These are phyloP conservation scores for Zizania latifolia DNA, from an alignment of 176 grass and related monocot species.

Conservation along the genomic window DNA sequence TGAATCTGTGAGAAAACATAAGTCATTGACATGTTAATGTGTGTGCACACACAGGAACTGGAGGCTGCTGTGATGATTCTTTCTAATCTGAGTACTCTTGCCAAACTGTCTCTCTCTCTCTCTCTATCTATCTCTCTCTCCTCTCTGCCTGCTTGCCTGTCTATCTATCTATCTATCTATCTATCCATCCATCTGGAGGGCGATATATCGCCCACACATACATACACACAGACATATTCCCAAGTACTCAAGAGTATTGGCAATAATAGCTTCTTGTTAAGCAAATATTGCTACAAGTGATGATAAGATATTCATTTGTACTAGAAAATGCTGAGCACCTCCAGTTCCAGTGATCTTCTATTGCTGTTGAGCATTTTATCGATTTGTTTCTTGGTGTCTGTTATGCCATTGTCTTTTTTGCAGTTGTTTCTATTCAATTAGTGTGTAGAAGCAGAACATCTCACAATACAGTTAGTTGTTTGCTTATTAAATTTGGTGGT, in stretches of 20 bases:
- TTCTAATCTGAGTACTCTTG: neutral
- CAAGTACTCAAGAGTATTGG: neutral
- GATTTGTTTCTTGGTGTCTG: neutral
- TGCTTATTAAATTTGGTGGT: neutral
- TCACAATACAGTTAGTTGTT: neutral
- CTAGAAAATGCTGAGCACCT: conserved; percentile 21
- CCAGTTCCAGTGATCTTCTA: conserved; percentile 1
- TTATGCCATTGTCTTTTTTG: neutral
- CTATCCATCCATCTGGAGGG: no score
- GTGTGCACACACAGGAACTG: neutral
- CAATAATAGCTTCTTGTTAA: neutral
- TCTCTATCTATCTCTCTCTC: neutral
- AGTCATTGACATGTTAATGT: neutral
- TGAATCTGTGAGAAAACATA: no score
- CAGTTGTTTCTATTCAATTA: neutral
- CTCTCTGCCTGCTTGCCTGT: neutral
- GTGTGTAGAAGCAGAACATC: neutral
- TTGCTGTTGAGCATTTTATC: neutral
- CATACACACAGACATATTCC: no score
- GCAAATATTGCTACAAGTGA: neutral
- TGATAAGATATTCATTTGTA: neutral
- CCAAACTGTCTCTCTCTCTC: neutral
- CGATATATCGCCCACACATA: no score
- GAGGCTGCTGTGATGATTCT: conserved; percentile 11
- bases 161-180: no score